Base-by-base conservation (phyloP, 139 green algal species). In the Volvox africanus region DNA sequence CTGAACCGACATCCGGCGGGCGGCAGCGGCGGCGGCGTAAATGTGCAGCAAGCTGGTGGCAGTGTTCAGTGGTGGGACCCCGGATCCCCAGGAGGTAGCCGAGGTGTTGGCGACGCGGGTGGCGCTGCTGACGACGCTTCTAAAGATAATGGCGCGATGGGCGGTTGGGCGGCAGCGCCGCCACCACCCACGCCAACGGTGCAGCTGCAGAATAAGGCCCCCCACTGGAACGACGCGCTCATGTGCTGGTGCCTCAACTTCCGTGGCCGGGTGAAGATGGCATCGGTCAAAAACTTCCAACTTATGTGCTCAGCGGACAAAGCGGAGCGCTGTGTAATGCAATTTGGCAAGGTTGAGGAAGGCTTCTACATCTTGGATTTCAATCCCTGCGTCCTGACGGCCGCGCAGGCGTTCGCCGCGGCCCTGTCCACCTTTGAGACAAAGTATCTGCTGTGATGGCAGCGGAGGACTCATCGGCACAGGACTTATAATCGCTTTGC, bases 191-290 rank as follows among this genome's bases (percentile, higher is more conserved):
- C 78, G 36, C 78, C 0, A 35, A 44, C 37, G 50, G 80, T 86
- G 28, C 61, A 87, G 80, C 89, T 99, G 75, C 86, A 92, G 73
- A 99, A 99, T 95, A 99, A 99, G 93, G 88, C 94, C 62, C 97
- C 97, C 5, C 95, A 97, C 82, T 99, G 98, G 98, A 99, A 99
- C 92, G 95, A 97, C 28, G 94, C 87, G 22, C 88, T 99, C 90
- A 92, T 94, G 68, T 99, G 97, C 87, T 99, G 97, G 96, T 99
- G 98, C 94, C 94, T 99, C 44, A 99, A 99, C 94, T 99, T 99
- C 94, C 93, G 97, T 61, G 97, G 98, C 12, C 92, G 98, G 13
- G 98, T 99, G 20, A 98, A 97, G 88, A 91, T 98, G 44, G 97
- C 98, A 12, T 96, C 87, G 18, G 97, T 99, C 9, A 99, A 99